Evolutionary conservation across 2,329 filamentous ascomycete genomes (phyloP).

Genomic region (Aspergillus sp.): DNA sequence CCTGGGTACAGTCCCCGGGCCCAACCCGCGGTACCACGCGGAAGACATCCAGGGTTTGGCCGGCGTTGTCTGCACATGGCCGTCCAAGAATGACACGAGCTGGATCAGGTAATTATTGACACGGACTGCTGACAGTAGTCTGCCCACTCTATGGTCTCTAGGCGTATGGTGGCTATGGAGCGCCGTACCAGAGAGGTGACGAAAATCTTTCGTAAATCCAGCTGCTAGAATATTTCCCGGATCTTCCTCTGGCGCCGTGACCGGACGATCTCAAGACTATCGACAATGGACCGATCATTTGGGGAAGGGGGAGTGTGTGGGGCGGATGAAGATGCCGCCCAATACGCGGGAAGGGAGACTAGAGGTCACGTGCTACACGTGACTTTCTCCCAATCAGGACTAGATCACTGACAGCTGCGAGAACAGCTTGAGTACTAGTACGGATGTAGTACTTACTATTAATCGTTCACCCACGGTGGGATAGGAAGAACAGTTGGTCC

Average conservation of each 20-base stretch:
- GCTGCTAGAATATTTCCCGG: constrained; percentile 6
- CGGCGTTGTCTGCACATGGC: constrained; percentile 11
- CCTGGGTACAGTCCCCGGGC: constrained; percentile 9
- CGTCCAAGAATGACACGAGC: constrained; percentile 3
- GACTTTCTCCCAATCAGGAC: neutral
- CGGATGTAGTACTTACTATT: too few species aligned
- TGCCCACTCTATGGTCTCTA: too few species aligned
- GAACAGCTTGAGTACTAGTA: too few species aligned
- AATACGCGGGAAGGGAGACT: neutral
- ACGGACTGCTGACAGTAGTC: neutral
- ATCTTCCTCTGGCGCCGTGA: constrained; percentile 8
- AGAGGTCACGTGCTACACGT: neutral
- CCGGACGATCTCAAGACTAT: constrained; percentile 19
- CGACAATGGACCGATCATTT: constrained; percentile 12
- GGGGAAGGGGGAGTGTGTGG: constrained; percentile 3
- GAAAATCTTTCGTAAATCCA: neutral
- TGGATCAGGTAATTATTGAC: neutral
- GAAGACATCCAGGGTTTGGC: constrained; percentile 23
- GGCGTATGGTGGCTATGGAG: neutral
- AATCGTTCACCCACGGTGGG: neutral
- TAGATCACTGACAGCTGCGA: neutral
- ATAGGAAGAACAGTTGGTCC: constrained; percentile 2
- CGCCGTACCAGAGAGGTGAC: neutral
- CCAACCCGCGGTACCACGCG: constrained; percentile 21
- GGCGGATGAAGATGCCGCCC: neutral